These are phyloP conservation scores for Allium fistulosum DNA, from an alignment of 106 monocot genomes.

Conservation along the genomic window DNA sequence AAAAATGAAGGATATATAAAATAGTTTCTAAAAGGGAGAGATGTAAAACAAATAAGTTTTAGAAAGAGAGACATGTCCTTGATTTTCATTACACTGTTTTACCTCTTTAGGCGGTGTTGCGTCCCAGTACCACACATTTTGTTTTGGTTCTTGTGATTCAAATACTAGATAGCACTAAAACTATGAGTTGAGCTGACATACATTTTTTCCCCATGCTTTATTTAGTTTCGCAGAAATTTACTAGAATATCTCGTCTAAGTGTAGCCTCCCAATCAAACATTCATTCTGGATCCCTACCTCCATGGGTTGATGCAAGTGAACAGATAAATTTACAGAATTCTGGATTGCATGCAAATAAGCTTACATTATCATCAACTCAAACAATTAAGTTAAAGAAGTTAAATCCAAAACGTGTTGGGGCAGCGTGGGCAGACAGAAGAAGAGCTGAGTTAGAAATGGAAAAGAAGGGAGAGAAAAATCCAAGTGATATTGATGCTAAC, in stretches of 20 bases:
- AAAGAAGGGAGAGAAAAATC: conserved; percentile 50
- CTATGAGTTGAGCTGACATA: background rate
- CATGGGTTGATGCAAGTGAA: conserved; percentile 56
- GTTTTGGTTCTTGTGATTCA: too few species aligned
- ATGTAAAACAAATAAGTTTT: too few species aligned
- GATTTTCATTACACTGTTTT: too few species aligned
- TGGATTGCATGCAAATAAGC: background rate
- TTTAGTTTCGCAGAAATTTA: conserved; percentile 22
- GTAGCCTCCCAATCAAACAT: conserved; percentile 40
- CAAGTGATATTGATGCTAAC: conserved; percentile 35
- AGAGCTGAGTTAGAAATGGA: conserved; percentile 78
- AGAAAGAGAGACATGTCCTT: too few species aligned
- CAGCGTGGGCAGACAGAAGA: conserved; percentile 95
- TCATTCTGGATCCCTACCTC: conserved; percentile 42
- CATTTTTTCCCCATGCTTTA: background rate
- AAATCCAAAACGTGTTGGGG: conserved; percentile 94
- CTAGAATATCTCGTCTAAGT: conserved; percentile 13
- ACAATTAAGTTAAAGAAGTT: conserved; percentile 45
- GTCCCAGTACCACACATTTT: too few species aligned
- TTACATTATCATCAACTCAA: conserved; percentile 8
- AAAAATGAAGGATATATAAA: too few species aligned
- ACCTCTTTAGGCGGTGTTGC: too few species aligned
- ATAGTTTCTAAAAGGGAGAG: too few species aligned
- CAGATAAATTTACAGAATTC: conserved; percentile 14
- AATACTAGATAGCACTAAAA: too few species aligned